phyloP scores from a whole-genome alignment of 306 rosid species.

The Cucumis hystrix region DNA sequence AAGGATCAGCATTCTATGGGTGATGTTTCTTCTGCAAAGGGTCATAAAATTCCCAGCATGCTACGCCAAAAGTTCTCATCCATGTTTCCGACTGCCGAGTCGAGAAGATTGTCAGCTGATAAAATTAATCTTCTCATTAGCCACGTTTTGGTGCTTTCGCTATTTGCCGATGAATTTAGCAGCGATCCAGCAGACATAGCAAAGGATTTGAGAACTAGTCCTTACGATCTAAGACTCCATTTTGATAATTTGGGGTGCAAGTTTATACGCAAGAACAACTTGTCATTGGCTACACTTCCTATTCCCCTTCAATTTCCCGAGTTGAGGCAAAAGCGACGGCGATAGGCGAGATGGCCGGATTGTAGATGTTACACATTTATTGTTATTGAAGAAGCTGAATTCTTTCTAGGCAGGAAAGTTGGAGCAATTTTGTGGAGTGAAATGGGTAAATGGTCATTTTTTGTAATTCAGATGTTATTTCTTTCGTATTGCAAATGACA shows the following conservation, averaged over 20 bases:
- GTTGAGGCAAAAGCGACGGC: constrained; percentile 20
- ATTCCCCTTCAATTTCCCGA: constrained; percentile 61
- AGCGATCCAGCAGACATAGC: constrained; percentile 46
- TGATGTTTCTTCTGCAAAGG: constrained; percentile 32
- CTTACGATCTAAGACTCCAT: constrained; percentile 6
- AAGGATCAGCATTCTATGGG: constrained; percentile 53
- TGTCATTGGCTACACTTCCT: constrained; percentile 33
- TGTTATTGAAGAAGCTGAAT: background rate
- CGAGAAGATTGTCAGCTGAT: constrained; percentile 35
- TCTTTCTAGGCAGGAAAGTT: background rate
- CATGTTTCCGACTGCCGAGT: constrained; percentile 31
- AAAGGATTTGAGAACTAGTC: constrained; percentile 52
- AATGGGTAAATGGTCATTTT: background rate
- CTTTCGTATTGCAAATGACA: background rate
- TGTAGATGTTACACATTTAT: no score
- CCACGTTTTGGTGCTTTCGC: constrained; percentile 66
- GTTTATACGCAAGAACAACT: constrained; percentile 6
- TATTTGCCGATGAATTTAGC: constrained; percentile 43
- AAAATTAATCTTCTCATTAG: constrained; percentile 49
- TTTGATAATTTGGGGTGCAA: constrained; percentile 68
- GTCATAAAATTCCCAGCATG: constrained; percentile 45
- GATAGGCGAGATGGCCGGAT: background rate
- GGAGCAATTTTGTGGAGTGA: background rate
- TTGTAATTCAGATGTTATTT: background rate
- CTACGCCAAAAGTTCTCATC: constrained; percentile 32